Evolutionary conservation across 148 eudicot genomes (phyloP), one percentile per base, ranked within the genome.

Genomic region (Arctostaphylos glauca): DNA sequence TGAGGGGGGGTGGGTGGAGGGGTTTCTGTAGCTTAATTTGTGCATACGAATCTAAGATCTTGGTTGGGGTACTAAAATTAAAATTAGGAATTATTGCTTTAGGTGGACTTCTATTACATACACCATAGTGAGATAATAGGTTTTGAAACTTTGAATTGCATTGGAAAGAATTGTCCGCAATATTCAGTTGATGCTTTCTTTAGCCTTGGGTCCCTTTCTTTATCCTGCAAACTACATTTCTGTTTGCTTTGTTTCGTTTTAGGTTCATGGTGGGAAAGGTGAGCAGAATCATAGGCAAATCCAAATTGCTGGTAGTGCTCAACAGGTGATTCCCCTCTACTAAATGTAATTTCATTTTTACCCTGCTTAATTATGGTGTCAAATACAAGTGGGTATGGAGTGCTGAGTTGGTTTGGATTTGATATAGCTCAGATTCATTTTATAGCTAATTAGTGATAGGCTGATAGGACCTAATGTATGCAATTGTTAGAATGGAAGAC

Each of bases 211-310:
- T 38, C 75, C 49, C 52, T 38, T 21, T 48, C 64, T 15, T 44
- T 78, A 31, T 56, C 46, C 76, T 52, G 74, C 76, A 50, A 82
- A 10, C 59, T 48, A 23, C 64, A 50, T 52, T 6, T 48, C 9
- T 60, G 13, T 55, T 4, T 83, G 18, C 19, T 56, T 77, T 76
- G 64, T 62, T 64, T 52, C 21, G 60, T 85, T 84, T 80, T 82
- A 95, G 98, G 98, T 95, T 58, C 81, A 90, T 86, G 98, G 98
- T 81, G 97, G 89, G 67, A 93, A 91, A 90, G 98, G 98, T 79
- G 95, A 89, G 89, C 92, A 91, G 68, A 91, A 90, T 73, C 93
- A 90, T 80, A 91, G 98, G 84, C 98, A 93, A 84, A 89, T 95
- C 84, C 98, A 94, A 86, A 88, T 95, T 83, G 89, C 88, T 87